Base-by-base conservation (phyloP, 1,284 basidiomycete species). In the Gomphus bonarii region DNA sequence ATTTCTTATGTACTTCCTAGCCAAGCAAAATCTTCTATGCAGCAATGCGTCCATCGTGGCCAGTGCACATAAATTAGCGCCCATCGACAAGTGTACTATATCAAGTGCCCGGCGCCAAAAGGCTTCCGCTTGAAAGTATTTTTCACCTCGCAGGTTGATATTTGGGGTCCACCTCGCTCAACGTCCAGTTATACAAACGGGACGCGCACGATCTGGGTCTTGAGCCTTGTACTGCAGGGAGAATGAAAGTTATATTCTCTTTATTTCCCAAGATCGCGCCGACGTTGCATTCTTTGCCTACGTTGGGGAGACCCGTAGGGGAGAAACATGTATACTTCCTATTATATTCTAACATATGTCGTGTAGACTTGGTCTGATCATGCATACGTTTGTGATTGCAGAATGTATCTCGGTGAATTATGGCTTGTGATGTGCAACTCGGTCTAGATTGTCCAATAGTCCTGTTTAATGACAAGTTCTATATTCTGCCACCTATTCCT, bases 111-210 rank as follows among this genome's bases (percentile, higher is more conserved):
- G 10, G 20, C 42, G 42, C 7, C 20, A 44, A 12, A 2, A 25
- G 2, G 25, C 25, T 44, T 44, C 48, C 48, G 18, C 1, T 30
- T 49, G 49, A 51, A 51, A 51, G 50, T 38, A 18, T 38, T 51
- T 51, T 51, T 33, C 31, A 51, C 50, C 50, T 51, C 50, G 50
- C 50, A 51, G 50, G 50, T 51, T 51, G 50, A 51, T 51, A 51
- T 51, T 51, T 51, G 50, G 50, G 50, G 50, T 36, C 50, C 50
- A 25, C 50, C 12, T 36, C 16, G 25, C 25, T 30, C 25, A 16
- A 10, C 10, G 8, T 44, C 12, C 25, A 3, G 36, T 38, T 51
- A 11, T 16, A 16, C 16, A n/a, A 1, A 40, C 8, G 38, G 38
- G 20, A 50, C 7, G 30, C 31, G 8, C 30, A 50, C 48, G 48